Conservation (phyloP, 2,329 filamentous ascomycete genomes). For the Elsinoe perseae region DNA sequence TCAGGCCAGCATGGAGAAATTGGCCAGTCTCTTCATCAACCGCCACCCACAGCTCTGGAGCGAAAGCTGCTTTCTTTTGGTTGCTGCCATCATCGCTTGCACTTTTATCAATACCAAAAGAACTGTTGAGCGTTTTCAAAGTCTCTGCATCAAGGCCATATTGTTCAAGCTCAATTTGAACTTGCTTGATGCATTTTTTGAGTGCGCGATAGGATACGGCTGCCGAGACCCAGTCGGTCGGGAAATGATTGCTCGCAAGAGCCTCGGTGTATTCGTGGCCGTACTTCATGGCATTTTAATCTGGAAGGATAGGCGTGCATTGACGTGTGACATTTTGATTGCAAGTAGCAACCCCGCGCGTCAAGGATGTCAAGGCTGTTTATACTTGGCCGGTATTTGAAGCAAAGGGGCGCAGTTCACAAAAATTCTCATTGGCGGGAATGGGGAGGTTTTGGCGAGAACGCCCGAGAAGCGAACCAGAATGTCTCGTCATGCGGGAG, state of each 20-base stretch:
- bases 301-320: not conserved
- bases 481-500: not conserved
- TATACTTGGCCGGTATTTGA: not conserved
- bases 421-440: conserved; percentile 5
- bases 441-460: not conserved
- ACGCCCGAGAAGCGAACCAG: not conserved
- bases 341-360: not conserved
- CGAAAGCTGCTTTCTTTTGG: conserved; percentile 34
- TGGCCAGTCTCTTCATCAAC: conserved; percentile 59
- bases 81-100: not conserved
- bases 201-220: conserved; percentile 78
- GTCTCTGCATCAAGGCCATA: conserved; percentile 67
- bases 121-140: conserved; percentile 55
- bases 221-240: conserved; percentile 59
- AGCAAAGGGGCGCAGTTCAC: not conserved
- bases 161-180: conserved; percentile 60
- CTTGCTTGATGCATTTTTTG: conserved; percentile 82
- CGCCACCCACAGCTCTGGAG: conserved; percentile 62
- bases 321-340: conserved; percentile 9
- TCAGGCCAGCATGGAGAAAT: conserved; percentile 60
- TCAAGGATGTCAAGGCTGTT: not conserved
- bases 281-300: conserved; percentile 63
- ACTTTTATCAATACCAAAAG: conserved; percentile 25
- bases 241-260: conserved; percentile 65
- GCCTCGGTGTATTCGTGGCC: conserved; percentile 67